Conservation (phyloP, 169 alveolate species). For the Plasmodium blacklocki region DNA sequence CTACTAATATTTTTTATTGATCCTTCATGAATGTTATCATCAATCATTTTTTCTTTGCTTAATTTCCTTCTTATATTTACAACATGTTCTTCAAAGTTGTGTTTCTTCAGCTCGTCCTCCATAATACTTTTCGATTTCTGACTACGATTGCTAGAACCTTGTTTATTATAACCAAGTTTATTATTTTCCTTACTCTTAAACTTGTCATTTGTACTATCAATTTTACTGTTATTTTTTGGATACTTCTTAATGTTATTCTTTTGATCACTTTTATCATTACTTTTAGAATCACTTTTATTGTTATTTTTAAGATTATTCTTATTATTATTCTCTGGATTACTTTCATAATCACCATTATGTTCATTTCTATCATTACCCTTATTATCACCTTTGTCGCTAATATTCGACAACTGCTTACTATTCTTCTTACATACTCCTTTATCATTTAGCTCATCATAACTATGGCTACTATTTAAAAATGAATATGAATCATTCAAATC, state of each 20-base stretch:
- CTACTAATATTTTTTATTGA: slow-evolving; percentile 8
- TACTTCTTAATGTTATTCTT: not conserved
- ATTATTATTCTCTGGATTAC: not conserved
- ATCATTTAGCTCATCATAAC: not conserved
- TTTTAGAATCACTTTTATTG: not conserved
- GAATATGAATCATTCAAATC: not conserved
- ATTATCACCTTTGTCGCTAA: too few relatives aligned
- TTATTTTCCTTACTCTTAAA: too few relatives aligned
- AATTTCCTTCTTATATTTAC: slow-evolving; percentile 5
- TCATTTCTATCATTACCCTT: too few relatives aligned
- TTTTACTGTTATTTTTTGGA: not conserved
- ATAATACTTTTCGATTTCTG: too few relatives aligned
- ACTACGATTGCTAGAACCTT: too few relatives aligned
- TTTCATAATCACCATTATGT: too few relatives aligned
- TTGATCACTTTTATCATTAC: not conserved
- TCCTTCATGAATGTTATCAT: slow-evolving; percentile 4
- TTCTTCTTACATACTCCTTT: too few relatives aligned
- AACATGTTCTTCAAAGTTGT: not conserved
- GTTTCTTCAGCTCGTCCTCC: not conserved
- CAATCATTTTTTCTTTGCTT: slow-evolving; percentile 7
- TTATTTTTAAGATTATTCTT: not conserved
- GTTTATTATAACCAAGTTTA: too few relatives aligned
- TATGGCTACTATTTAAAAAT: not conserved
- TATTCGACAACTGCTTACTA: too few relatives aligned
- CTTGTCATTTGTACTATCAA: not conserved